A percentile compares a stretch with the other conserved stretches of the same genome.
phyloP scores from a whole-genome alignment of 306 rosid species.

The Quercus parvula region DNA sequence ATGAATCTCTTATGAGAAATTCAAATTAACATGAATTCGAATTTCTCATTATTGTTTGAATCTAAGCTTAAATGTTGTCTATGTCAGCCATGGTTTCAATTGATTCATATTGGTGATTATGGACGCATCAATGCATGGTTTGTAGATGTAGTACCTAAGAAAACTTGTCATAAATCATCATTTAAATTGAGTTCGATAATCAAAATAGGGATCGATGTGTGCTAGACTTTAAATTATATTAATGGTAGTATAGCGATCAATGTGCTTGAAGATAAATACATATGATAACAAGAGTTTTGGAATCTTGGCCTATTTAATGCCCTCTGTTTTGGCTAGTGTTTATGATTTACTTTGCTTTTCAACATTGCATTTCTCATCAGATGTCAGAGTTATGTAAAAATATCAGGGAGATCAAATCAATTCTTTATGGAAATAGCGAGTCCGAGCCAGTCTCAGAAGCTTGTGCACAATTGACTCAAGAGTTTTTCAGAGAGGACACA shows the following conservation, averaged over 20 bases:
- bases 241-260: background rate
- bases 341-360: slow-evolving; percentile 17
- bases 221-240: background rate
- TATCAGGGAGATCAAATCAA: slow-evolving; percentile 82
- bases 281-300: background rate
- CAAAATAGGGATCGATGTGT: background rate
- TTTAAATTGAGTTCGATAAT: background rate
- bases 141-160: background rate
- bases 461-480: slow-evolving; percentile 88
- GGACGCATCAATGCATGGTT: background rate
- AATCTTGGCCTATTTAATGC: background rate
- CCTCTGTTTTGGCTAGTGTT: background rate
- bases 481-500: slow-evolving; percentile 79
- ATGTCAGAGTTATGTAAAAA: slow-evolving; percentile 71
- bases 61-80: background rate
- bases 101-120: background rate
- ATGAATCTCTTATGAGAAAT: no score
- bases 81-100: background rate
- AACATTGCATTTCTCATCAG: slow-evolving; percentile 40
- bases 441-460: slow-evolving; percentile 94
- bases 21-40: no score
- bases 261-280: background rate
- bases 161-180: background rate
- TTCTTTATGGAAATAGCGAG: slow-evolving; percentile 92
- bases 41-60: background rate